These are phyloP conservation scores for Quercus berberidifolia DNA, from an alignment of 306 rosid species.

Conservation along the genomic window DNA sequence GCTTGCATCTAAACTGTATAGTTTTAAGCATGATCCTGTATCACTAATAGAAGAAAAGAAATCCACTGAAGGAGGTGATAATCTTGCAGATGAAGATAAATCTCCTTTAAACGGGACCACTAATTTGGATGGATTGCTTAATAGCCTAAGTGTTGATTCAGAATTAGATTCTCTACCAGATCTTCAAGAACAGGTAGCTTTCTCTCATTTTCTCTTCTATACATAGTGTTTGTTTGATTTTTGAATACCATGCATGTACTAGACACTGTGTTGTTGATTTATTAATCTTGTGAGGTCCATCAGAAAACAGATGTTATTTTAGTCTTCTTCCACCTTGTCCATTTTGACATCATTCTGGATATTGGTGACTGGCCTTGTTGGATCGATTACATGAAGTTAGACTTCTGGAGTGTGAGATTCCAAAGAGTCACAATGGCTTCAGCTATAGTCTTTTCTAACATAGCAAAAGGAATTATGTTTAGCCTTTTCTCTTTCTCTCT, in stretches of 20 bases:
- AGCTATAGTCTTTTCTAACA: too few relatives aligned
- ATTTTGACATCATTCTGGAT: background rate
- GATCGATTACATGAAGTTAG: too few relatives aligned
- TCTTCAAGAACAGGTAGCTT: conserved; percentile 85
- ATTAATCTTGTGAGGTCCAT: background rate
- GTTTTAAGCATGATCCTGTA: conserved; percentile 71
- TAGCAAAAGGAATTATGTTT: too few relatives aligned
- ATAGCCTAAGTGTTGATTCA: conserved; percentile 53
- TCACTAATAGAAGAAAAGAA: conserved; percentile 46
- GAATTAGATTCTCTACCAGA: conserved; percentile 65
- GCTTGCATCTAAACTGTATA: conserved; percentile 80
- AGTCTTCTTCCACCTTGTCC: background rate
- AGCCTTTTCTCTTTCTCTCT: too few relatives aligned
- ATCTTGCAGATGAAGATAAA: conserved; percentile 25
- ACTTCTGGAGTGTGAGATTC: background rate
- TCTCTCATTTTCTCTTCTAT: conserved; percentile 17
- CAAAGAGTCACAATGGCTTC: background rate
- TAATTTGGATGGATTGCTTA: conserved; percentile 55
- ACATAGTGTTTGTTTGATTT: background rate
- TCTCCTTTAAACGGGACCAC: conserved; percentile 33
- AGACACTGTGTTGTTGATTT: background rate
- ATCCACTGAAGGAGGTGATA: conserved; percentile 32
- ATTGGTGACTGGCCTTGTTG: background rate
- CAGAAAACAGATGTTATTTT: background rate
- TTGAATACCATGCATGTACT: background rate